A percentile compares a stretch with the other conserved stretches of the same genome.
These are phyloP conservation scores for Collybia sp. DNA, from an alignment of 768 basidiomycete genomes.

Conservation along the genomic window DNA sequence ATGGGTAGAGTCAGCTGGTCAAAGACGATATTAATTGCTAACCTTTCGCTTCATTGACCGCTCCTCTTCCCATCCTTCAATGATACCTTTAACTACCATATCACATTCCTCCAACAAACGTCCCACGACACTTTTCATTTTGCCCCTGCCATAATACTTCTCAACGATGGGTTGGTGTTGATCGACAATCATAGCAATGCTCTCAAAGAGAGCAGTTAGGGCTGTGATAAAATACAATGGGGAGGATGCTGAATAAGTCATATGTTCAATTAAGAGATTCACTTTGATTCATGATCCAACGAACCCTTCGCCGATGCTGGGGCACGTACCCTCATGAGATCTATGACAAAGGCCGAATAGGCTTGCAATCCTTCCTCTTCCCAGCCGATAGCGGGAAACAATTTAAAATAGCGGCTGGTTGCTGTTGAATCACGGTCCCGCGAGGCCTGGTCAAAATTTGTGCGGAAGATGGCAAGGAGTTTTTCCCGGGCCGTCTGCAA, in stretches of 20 bases:
- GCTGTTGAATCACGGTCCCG: slow-evolving; percentile 76
- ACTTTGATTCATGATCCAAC: slow-evolving; percentile 1
- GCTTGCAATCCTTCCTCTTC: slow-evolving; percentile 88
- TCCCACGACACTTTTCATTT: slow-evolving; percentile 77
- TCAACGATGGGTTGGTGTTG: slow-evolving; percentile 98
- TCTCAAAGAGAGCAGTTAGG: slow-evolving; percentile 90
- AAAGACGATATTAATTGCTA: slow-evolving; percentile 3
- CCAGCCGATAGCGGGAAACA: slow-evolving; percentile 95
- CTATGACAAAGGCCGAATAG: slow-evolving; percentile 91
- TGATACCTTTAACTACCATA: slow-evolving; percentile 66
- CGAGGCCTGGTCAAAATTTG: slow-evolving; percentile 82
- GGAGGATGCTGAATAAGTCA: slow-evolving; percentile 65
- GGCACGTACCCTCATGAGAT: slow-evolving; percentile 76
- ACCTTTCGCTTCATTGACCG: slow-evolving; percentile 79
- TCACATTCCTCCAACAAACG: slow-evolving; percentile 85
- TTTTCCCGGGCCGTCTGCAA: slow-evolving; percentile 69
- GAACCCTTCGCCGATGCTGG: slow-evolving; percentile 82
- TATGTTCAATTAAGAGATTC: slow-evolving; percentile 5
- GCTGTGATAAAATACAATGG: slow-evolving; percentile 88
- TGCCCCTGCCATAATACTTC: slow-evolving; percentile 91
- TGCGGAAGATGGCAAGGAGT: slow-evolving; percentile 72
- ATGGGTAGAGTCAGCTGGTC: background rate
- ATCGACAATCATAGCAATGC: slow-evolving; percentile 92
- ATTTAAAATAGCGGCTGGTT: slow-evolving; percentile 92
- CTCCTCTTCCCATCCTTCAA: slow-evolving; percentile 91